phyloP scores from a whole-genome alignment of 2,329 filamentous ascomycete genomes.

The Alternaria panax region DNA sequence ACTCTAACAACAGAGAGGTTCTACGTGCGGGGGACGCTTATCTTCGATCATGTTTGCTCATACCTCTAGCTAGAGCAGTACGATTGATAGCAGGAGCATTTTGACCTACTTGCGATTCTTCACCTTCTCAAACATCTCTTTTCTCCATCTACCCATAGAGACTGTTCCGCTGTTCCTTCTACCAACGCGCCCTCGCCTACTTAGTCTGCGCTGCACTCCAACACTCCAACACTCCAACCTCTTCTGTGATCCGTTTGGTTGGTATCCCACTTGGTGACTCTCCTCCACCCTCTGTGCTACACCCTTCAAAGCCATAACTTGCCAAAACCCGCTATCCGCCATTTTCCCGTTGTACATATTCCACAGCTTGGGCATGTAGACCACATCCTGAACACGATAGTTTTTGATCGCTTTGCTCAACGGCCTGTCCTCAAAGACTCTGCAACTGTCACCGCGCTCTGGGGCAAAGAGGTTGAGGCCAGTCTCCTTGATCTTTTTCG shows the following conservation, averaged over 20 bases:
- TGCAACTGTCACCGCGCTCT: not conserved
- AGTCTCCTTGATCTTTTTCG: not conserved
- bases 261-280: not conserved
- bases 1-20: not conserved
- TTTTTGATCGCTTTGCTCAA: not conserved
- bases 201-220: not conserved
- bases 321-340: not conserved
- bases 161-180: not conserved
- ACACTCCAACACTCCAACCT: not conserved
- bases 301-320: not conserved
- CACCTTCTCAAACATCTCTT: not conserved
- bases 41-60: not conserved
- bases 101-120: not conserved
- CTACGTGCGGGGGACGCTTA: not conserved
- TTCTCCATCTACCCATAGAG: not conserved
- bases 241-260: not conserved
- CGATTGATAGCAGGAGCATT: not conserved
- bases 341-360: not conserved
- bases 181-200: not conserved
- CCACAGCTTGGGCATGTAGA: not conserved
- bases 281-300: not conserved
- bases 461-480: not conserved
- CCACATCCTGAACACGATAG: not conserved
- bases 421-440: not conserved
- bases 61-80: not conserved